These are phyloP conservation scores for Carex arenaria DNA, from an alignment of 202 grass and related monocot species.

Conservation along the genomic window DNA sequence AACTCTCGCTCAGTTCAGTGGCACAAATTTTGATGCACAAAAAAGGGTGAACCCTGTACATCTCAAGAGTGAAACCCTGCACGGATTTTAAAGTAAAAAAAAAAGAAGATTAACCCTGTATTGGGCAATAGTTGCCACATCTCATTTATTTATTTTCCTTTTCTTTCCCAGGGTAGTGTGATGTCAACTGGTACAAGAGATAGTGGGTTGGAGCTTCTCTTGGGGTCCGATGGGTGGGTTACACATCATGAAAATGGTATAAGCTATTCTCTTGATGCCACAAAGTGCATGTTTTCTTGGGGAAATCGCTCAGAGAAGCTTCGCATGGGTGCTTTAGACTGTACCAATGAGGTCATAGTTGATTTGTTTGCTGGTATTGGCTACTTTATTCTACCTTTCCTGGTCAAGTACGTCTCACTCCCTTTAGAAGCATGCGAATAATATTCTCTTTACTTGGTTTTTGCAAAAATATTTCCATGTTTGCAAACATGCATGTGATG, in stretches of 20 bases:
- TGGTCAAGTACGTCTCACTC: conserved; percentile 67
- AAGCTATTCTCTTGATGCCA: conserved; percentile 81
- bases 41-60: too few species aligned
- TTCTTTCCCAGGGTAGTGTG: conserved; percentile 60
- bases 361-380: conserved; percentile 97
- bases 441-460: background rate
- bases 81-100: too few species aligned
- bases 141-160: background rate
- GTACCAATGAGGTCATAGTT: conserved; percentile 70
- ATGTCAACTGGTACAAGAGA: conserved; percentile 87
- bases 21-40: too few species aligned
- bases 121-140: too few species aligned
- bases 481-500: background rate
- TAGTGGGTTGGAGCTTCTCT: conserved; percentile 77
- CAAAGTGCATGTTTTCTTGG: conserved; percentile 97
- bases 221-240: conserved; percentile 71
- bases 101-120: too few species aligned
- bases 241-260: conserved; percentile 86
- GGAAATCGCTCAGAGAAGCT: conserved; percentile 93
- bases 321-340: conserved; percentile 71
- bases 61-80: too few species aligned
- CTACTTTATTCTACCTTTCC: conserved; percentile 92
- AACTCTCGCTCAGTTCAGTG: too few species aligned
- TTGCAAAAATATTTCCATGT: background rate
- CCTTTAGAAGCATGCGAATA: background rate